Base-by-base conservation (phyloP, 179 eudicot species). In the Silene coronaria region DNA sequence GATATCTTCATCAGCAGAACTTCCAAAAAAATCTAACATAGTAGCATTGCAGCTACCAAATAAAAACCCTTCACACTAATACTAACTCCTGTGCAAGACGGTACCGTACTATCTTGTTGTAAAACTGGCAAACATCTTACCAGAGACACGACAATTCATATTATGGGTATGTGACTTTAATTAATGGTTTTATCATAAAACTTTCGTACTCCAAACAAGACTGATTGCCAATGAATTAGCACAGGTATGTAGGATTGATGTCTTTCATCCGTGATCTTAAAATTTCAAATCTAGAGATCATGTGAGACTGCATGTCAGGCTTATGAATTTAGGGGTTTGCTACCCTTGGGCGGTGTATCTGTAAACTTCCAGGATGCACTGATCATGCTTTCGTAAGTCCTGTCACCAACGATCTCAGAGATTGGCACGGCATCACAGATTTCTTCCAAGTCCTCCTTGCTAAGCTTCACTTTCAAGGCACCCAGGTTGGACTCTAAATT, bases 401-500 rank as follows among this genome's bases (percentile, higher is more conserved):
- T 82, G 38, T 62, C 82, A n/a, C 93, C 93, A 21, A 84, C 88
- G 74, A 89, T 86, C 71, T 86, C 91, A 17, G 65, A 60, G 26
- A 79, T 66, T 17, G 93, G 88, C 42, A 86, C 88, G 26, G 91
- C 91, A 76, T 86, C 84, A 16, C 76, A 77, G 32, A 88, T 63
- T 77, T 89, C 88, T 78, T 88, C 75, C 75, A 89, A 28, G n/a
- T 88, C 91, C 17, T 76, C 75, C 71, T 82, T 79, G 0, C 82
- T 79, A 1, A 86, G 89, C 75, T 86, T 88, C 57, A 89, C 75
- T 58, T 75, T 79, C 71, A 86, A 70, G 23, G 91, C 81, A 57
- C 83, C 84, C 24, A 85, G 67, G 68, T 89, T 89, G 26, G 82
- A 78, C 22, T 88, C 86, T 72, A 89, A 83, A 67, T 89, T 86